These are phyloP conservation scores for Umbelopsis vinacea DNA, from an alignment of 192 early-diverging fungal genomes.

Conservation along the genomic window DNA sequence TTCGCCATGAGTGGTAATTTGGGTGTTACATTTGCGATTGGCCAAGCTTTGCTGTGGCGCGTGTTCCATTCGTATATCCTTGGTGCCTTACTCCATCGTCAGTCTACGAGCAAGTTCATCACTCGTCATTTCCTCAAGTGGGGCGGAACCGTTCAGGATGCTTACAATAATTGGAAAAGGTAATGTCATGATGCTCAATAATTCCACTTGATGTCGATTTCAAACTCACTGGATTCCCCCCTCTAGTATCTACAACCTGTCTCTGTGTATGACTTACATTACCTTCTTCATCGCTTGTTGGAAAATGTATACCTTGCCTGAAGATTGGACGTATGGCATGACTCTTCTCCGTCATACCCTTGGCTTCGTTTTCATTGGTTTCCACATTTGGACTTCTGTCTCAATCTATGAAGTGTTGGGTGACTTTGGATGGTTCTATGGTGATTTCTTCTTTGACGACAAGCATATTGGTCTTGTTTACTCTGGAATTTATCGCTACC, in stretches of 20 bases:
- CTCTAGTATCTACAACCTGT: conserved; percentile 85
- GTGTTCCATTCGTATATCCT: conserved; percentile 82
- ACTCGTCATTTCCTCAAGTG: conserved; percentile 93
- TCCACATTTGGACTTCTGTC: conserved; percentile 92
- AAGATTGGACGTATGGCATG: conserved; percentile 67
- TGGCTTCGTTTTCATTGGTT: conserved; percentile 76
- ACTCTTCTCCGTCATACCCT: conserved; percentile 84
- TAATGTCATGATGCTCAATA: conserved; percentile 7
- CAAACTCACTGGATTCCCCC: background rate
- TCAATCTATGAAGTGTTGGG: conserved; percentile 93
- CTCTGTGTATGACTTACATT: conserved; percentile 89
- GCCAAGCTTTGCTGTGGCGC: conserved; percentile 87
- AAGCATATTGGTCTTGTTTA: conserved; percentile 75
- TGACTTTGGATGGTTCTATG: conserved; percentile 97
- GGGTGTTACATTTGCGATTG: conserved; percentile 51
- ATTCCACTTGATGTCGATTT: background rate
- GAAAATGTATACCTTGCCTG: conserved; percentile 79
- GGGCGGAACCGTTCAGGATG: conserved; percentile 86
- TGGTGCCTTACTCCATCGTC: conserved; percentile 77
- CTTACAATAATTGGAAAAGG: conserved; percentile 95
- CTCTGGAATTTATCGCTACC: conserved; percentile 89
- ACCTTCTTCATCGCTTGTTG: conserved; percentile 84
- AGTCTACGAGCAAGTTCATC: conserved; percentile 81
- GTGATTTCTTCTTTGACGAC: conserved; percentile 93
- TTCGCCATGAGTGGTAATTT: conserved; percentile 43